Evolutionary conservation across 805 yeast genomes (phyloP).

Genomic region (Cyberlindnera galapagoensis): DNA sequence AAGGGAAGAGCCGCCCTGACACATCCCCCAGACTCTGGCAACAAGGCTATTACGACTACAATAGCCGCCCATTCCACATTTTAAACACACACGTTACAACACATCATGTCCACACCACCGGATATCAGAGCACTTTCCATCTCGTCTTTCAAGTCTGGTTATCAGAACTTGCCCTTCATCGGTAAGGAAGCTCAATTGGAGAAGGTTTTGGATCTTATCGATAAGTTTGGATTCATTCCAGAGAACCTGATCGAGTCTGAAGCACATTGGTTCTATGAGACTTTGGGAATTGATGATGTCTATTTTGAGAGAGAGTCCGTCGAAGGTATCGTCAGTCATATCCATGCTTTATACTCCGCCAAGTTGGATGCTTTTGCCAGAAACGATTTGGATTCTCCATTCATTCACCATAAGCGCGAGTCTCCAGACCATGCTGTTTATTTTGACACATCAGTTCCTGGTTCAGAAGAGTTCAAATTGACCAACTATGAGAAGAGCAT

Average conservation of each 20-base stretch:
- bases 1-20: no score
- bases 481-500: constrained; percentile 65
- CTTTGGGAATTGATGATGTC: constrained; percentile 85
- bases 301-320: constrained; percentile 85
- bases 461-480: constrained; percentile 34
- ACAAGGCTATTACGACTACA: no score
- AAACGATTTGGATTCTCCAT: constrained; percentile 45
- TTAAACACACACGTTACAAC: background rate
- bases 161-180: constrained; percentile 66
- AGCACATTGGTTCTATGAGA: constrained; percentile 82
- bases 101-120: constrained; percentile 18
- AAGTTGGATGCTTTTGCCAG: constrained; percentile 82
- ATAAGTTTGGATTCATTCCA: constrained; percentile 83
- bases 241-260: constrained; percentile 79
- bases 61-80: background rate
- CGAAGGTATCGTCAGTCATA: constrained; percentile 72
- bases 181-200: constrained; percentile 80
- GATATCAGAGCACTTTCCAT: constrained; percentile 36
- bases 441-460: constrained; percentile 66
- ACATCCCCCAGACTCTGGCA: no score
- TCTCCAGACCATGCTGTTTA: constrained; percentile 84
- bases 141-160: constrained; percentile 47
- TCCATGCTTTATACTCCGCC: constrained; percentile 86
- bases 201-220: constrained; percentile 73
- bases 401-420: constrained; percentile 75